Percentiles rank a stretch among this genome's conserved stretches.
Conservation (phyloP, 2,329 filamentous ascomycete species). For the Diaporthe citri region DNA sequence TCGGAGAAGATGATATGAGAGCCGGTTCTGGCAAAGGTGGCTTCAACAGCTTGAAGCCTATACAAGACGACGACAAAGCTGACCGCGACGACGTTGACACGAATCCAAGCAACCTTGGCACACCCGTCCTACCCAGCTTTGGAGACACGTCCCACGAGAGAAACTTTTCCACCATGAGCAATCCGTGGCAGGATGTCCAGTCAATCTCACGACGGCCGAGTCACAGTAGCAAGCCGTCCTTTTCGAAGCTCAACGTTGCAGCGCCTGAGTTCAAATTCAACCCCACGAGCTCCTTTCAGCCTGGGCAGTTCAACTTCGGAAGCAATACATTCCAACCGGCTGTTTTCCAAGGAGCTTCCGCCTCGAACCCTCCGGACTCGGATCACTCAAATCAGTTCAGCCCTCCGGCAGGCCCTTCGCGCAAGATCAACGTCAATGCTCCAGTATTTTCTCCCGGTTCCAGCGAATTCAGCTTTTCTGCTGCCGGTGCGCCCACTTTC, state of each 20-base stretch:
- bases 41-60: slow-evolving; percentile 53
- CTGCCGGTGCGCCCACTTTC: slow-evolving; percentile 70
- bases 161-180: slow-evolving; percentile 68
- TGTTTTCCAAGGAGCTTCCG: slow-evolving; percentile 57
- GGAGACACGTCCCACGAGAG: slow-evolving; percentile 64
- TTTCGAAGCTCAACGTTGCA: slow-evolving; percentile 87
- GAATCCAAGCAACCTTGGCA: slow-evolving; percentile 79
- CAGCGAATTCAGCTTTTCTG: slow-evolving; percentile 76
- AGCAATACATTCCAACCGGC: slow-evolving; percentile 62
- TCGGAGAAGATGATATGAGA: slow-evolving; percentile 65
- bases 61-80: slow-evolving; percentile 63
- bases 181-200: slow-evolving; percentile 71
- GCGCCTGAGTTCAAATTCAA: slow-evolving; percentile 91
- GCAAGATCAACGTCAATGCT: slow-evolving; percentile 77
- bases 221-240: slow-evolving; percentile 77
- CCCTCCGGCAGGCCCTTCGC: slow-evolving; percentile 53
- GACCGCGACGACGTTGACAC: slow-evolving; percentile 75
- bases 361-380: slow-evolving; percentile 51
- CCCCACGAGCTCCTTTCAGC: slow-evolving; percentile 64
- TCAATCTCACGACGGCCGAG: slow-evolving; percentile 60
- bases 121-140: slow-evolving; percentile 66
- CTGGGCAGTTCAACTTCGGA: slow-evolving; percentile 64
- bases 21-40: slow-evolving; percentile 54
- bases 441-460: slow-evolving; percentile 78
- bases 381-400: slow-evolving; percentile 56